Conservation (phyloP, 805 yeast species). For the Babjeviella inositovora region DNA sequence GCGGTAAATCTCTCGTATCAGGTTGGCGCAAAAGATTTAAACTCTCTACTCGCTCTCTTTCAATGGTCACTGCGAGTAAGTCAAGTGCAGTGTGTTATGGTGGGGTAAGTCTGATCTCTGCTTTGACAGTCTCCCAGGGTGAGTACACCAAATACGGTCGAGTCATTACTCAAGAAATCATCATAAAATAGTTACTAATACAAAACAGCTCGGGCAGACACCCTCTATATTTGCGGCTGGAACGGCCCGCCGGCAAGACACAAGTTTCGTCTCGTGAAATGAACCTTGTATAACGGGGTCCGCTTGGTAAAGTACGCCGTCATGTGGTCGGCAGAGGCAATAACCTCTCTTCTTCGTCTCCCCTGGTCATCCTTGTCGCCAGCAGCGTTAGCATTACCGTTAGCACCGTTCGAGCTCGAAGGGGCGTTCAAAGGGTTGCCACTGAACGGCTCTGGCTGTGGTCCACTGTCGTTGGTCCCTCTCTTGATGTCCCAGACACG, state of each 20-base stretch:
- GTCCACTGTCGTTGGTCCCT: constrained; percentile 66
- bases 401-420: constrained; percentile 2
- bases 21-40: too few species aligned
- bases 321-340: constrained; percentile 82
- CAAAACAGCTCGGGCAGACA: too few species aligned
- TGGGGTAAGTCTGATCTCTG: too few species aligned
- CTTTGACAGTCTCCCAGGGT: too few species aligned
- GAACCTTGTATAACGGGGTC: constrained; percentile 88
- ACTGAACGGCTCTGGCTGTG: constrained; percentile 55
- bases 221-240: too few species aligned
- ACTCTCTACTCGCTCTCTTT: too few species aligned
- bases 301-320: constrained; percentile 87
- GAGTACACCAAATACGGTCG: too few species aligned
- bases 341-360: constrained; percentile 47
- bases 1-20: too few species aligned
- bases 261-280: constrained; percentile 79
- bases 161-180: too few species aligned
- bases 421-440: constrained; percentile 3
- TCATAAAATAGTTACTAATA: too few species aligned
- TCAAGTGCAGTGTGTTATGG: too few species aligned
- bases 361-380: constrained; percentile 1
- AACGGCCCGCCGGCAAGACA: constrained; percentile 92
- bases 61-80: too few species aligned
- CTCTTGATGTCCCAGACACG: constrained; percentile 92
- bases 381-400: constrained; percentile 4